Evolutionary conservation across 2,329 filamentous ascomycete species (phyloP).

Genomic region (Aquanectria penicillioides): DNA sequence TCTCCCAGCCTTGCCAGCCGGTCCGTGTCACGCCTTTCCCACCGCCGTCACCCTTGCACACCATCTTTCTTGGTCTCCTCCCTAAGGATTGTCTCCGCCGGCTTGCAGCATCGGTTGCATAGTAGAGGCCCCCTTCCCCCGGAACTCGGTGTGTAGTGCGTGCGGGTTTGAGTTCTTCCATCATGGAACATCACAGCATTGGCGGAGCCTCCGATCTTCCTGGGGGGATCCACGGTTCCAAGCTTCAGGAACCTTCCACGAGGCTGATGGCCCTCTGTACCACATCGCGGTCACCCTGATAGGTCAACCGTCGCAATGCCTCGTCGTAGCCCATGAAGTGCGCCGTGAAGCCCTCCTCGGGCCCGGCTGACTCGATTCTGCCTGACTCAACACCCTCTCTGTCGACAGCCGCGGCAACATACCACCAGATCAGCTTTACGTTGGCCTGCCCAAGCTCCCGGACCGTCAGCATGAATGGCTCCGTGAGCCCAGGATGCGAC

Average conservation of each 20-base stretch:
- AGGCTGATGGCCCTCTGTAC: slow-evolving; percentile 16
- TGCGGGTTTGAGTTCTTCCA: no score
- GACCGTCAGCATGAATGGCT: slow-evolving; percentile 25
- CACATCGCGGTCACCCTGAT: slow-evolving; percentile 9
- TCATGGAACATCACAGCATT: no score
- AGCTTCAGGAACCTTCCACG: no score
- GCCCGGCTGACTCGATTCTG: no score
- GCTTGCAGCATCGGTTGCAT: slow-evolving; percentile 2
- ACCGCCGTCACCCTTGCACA: neutral
- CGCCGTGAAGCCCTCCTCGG: slow-evolving; percentile 10
- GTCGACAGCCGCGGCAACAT: slow-evolving; percentile 11
- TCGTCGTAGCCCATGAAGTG: slow-evolving; percentile 18
- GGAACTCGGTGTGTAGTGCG: no score
- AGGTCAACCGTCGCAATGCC: slow-evolving; percentile 14
- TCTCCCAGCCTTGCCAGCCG: no score
- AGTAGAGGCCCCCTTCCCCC: neutral
- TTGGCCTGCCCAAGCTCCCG: neutral
- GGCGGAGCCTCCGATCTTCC: no score
- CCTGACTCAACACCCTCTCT: no score
- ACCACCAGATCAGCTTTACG: slow-evolving; percentile 27
- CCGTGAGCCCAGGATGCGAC: slow-evolving; percentile 28
- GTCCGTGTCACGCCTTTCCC: no score
- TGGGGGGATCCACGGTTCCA: no score
- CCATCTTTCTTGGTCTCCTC: neutral
- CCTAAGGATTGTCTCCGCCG: neutral